Percentiles rank a stretch among this genome's conserved stretches.
Conservation (phyloP, 495 filamentous ascomycete species). For the Aspergillus bertholletiae region DNA sequence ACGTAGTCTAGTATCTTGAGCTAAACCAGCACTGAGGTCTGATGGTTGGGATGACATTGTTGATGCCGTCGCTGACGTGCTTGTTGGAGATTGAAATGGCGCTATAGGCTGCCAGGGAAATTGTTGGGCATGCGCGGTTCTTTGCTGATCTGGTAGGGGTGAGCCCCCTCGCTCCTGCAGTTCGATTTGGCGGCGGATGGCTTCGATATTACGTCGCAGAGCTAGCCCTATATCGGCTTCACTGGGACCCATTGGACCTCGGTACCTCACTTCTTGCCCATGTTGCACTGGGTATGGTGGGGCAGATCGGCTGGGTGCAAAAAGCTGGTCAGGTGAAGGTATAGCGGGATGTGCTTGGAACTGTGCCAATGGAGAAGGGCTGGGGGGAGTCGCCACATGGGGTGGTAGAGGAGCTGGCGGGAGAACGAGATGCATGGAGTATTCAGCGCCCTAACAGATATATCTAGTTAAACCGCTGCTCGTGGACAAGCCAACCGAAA, state of each 20-base stretch:
- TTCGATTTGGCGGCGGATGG: conserved; percentile 20
- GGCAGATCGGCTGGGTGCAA: conserved; percentile 4
- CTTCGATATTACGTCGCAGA: conserved; percentile 16
- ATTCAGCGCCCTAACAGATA: conserved; percentile 34
- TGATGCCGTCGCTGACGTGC: conserved; percentile 9
- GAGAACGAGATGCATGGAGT: conserved; percentile 62
- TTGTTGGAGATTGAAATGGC: no score
- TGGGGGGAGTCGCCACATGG: conserved; percentile 8
- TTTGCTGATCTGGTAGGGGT: not conserved
- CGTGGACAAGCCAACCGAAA: not conserved
- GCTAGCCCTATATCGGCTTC: conserved; percentile 17
- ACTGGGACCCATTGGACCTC: conserved; percentile 9
- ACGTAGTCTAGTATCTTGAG: conserved; percentile 18
- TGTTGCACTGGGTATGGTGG: conserved; percentile 8
- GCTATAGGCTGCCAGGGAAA: conserved; percentile 17
- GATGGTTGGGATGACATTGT: conserved; percentile 6
- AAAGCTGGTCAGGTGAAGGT: conserved; percentile 5
- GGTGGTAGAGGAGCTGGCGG: conserved; percentile 28
- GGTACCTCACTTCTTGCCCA: conserved; percentile 11
- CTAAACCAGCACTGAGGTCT: conserved; percentile 1
- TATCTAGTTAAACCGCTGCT: conserved; percentile 22
- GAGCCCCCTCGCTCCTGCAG: conserved; percentile 8
- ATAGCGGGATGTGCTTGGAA: not conserved
- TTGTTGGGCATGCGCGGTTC: conserved; percentile 15
- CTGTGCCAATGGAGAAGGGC: not conserved